These are phyloP conservation scores for Agapanthus africanus DNA, from an alignment of 106 monocot genomes.

Conservation along the genomic window DNA sequence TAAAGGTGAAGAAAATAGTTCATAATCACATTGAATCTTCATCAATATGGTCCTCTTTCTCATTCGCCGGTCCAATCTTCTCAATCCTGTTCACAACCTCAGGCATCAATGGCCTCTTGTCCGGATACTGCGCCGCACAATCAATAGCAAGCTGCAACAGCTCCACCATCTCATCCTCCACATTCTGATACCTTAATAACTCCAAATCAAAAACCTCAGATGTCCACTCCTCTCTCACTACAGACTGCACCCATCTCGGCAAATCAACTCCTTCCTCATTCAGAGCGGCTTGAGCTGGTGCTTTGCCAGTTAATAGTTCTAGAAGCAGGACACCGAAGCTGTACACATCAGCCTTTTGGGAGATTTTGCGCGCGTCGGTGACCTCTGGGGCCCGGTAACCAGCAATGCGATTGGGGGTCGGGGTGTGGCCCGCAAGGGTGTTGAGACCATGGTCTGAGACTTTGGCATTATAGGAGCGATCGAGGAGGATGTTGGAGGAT, in stretches of 20 bases:
- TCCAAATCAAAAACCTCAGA: slow-evolving; percentile 52
- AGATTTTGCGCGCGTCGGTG: slow-evolving; percentile 27
- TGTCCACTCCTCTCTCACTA: slow-evolving; percentile 50
- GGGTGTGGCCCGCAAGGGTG: slow-evolving; percentile 12
- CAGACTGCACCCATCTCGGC: slow-evolving; percentile 55
- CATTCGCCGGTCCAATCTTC: slow-evolving; percentile 21
- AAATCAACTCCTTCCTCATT: slow-evolving; percentile 45
- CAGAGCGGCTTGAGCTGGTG: slow-evolving; percentile 32
- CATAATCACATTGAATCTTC: no score
- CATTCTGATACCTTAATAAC: slow-evolving; percentile 34
- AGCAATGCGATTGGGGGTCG: slow-evolving; percentile 17
- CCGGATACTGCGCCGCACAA: slow-evolving; percentile 37
- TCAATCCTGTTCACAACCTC: slow-evolving; percentile 39
- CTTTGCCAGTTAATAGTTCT: slow-evolving; percentile 51
- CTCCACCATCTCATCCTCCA: slow-evolving; percentile 55
- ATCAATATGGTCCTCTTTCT: background rate
- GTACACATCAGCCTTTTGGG: slow-evolving; percentile 54
- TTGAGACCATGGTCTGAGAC: slow-evolving; percentile 49
- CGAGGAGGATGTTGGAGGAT: slow-evolving; percentile 53
- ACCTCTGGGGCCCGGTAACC: slow-evolving; percentile 59
- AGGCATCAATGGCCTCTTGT: slow-evolving; percentile 31
- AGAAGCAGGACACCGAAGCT: slow-evolving; percentile 53
- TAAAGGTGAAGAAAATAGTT: no score
- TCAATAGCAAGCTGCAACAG: slow-evolving; percentile 50
- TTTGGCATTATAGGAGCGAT: slow-evolving; percentile 22